phyloP scores from a whole-genome alignment of 495 filamentous ascomycete species.

The Lasiosphaeriaceae sp. region DNA sequence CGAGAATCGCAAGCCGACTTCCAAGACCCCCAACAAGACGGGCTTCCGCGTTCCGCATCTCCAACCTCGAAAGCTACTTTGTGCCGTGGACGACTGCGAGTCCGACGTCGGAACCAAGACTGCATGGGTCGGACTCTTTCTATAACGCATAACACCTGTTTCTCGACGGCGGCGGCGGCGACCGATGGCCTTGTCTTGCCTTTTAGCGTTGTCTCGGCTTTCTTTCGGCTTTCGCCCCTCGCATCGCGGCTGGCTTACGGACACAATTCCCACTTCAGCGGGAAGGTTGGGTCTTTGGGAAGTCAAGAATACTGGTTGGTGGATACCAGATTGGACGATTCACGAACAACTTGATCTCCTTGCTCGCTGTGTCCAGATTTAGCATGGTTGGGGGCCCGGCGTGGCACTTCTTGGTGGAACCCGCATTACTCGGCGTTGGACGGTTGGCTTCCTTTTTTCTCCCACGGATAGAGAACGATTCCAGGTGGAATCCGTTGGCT shows the following conservation, averaged over 20 bases:
- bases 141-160: slow-evolving; percentile 14
- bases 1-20: slow-evolving; percentile 26
- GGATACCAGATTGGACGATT: no score
- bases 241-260: no score
- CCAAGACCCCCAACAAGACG: slow-evolving; percentile 22
- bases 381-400: no score
- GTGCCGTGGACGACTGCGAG: slow-evolving; percentile 41
- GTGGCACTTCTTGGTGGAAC: no score
- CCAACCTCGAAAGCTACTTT: slow-evolving; percentile 24
- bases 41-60: slow-evolving; percentile 16
- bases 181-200: no score
- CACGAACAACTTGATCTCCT: no score
- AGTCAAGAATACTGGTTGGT: no score
- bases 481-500: neutral
- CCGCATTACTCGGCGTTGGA: slow-evolving; percentile 7
- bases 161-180: no score
- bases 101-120: slow-evolving; percentile 33
- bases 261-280: no score
- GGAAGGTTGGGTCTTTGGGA: no score
- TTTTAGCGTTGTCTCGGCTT: neutral
- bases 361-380: no score
- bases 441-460: neutral
- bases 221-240: neutral
- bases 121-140: slow-evolving; percentile 46
- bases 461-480: neutral